Evolutionary conservation across 306 rosid genomes (phyloP), one percentile per base, ranked within the genome.

Genomic region (Lablab purpureus): DNA sequence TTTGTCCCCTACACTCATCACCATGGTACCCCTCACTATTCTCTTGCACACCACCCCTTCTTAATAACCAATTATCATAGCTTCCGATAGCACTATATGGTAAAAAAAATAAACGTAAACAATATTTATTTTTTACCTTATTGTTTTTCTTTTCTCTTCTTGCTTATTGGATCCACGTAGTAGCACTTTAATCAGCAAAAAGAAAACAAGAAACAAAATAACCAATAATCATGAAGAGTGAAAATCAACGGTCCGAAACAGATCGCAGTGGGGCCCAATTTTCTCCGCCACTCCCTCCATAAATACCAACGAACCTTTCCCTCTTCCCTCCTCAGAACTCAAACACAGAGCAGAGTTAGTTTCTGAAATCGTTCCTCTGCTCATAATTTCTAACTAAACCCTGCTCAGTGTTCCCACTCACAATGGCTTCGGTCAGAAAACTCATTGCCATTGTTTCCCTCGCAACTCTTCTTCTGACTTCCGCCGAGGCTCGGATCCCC

Each of bases 1-100:
- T 84, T 81, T 84, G 84, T 84, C 87, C 86, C 87, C 81, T 73
- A 40, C 73, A 78, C 86, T 84, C 88, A 50, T 80, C 59, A 36
- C 56, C 30, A 15, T 15, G 15, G 6, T 21, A 0, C 27, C 13
- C n/a, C 18, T 36, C 22, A 23, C 11, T 13, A 2, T 40, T 7
- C 25, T 18, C 28, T 45, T 11, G 0, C 56, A 17, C 40, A 27
- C 13, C 27, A 47, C 49, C 55, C 6, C 1, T 22, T 8, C 6
- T 30, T 41, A 58, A 25, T 40, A 55, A 49, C 77, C 43, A 73
- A 73, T 55, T 22, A 73, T 65, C 19, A n/a, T 34, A 7, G 36
- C 77, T 34, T 72, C 22, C 10, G 2, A 72, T 0, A 40, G 15
- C 58, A 21, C 10, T 30, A 1, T 1, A 7, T 34, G 40, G 9